Evolutionary conservation across 106 monocot genomes (phyloP).

Genomic region (Dioscorea zingiberensis): DNA sequence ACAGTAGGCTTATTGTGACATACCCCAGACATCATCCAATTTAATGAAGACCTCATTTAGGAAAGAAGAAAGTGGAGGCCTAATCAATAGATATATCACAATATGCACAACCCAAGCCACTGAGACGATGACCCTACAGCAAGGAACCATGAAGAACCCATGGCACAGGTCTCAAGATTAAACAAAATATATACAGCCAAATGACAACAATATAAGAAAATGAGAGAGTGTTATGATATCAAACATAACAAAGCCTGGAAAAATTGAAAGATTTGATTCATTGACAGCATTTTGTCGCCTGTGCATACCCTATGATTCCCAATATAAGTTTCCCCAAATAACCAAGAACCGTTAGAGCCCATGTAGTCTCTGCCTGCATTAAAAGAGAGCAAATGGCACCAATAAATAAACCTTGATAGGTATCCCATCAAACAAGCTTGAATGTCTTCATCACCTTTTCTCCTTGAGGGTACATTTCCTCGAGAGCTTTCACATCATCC

Average conservation of each 20-base stretch:
- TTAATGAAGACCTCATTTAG: constrained; percentile 94
- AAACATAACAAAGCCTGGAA: too few relatives aligned
- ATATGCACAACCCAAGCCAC: constrained; percentile 98
- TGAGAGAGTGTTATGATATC: too few relatives aligned
- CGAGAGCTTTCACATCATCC: constrained; percentile 91
- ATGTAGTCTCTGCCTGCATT: constrained; percentile 86
- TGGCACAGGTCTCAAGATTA: too few relatives aligned
- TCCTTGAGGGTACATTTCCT: constrained; percentile 99
- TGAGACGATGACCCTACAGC: constrained; percentile 74
- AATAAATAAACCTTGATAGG: constrained; percentile 4
- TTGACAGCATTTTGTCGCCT: background rate
- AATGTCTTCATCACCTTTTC: constrained; percentile 50
- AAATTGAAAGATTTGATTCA: too few relatives aligned
- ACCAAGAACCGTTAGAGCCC: constrained; percentile 88
- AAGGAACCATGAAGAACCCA: too few relatives aligned
- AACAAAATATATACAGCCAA: too few relatives aligned
- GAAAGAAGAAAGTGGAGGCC: constrained; percentile 91
- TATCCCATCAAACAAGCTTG: background rate
- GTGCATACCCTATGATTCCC: constrained; percentile 71
- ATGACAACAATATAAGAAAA: too few relatives aligned
- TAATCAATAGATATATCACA: constrained; percentile 83
- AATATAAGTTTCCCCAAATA: constrained; percentile 82
- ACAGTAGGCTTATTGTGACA: constrained; percentile 4
- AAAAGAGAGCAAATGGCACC: background rate
- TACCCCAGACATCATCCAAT: constrained; percentile 97